Evolutionary conservation across 306 rosid species (phyloP).

Genomic region (Lathyrus sativus): DNA sequence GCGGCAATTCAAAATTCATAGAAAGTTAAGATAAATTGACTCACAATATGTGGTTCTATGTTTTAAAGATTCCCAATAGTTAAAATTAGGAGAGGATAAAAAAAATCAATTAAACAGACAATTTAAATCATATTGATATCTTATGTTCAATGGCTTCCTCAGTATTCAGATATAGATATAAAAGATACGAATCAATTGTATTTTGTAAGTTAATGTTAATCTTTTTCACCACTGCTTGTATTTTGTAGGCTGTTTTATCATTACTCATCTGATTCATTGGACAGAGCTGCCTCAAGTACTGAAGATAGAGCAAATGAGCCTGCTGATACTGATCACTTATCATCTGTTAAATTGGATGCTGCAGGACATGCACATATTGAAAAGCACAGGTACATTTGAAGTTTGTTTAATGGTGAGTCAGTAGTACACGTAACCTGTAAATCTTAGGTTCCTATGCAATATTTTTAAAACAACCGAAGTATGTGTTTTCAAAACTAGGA

Average conservation of each 20-base stretch:
- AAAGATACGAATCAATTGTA: too few relatives aligned
- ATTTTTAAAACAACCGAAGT: constrained; percentile 11
- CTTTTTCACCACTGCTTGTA: constrained; percentile 20
- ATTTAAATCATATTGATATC: too few relatives aligned
- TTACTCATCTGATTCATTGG: constrained; percentile 38
- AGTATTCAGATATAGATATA: too few relatives aligned
- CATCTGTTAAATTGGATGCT: constrained; percentile 78
- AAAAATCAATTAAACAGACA: too few relatives aligned
- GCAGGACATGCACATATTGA: constrained; percentile 69
- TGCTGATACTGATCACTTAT: constrained; percentile 45
- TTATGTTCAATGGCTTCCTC: too few relatives aligned
- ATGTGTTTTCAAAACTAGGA: not conserved
- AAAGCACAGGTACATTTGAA: constrained; percentile 68
- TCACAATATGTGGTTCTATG: too few relatives aligned
- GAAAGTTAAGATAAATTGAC: too few relatives aligned
- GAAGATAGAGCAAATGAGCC: constrained; percentile 59
- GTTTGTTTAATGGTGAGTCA: constrained; percentile 25
- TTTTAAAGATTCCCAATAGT: too few relatives aligned
- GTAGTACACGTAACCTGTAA: constrained; percentile 22
- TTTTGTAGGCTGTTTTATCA: constrained; percentile 36
- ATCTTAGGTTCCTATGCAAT: constrained; percentile 6
- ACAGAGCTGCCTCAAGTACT: constrained; percentile 55
- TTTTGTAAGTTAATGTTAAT: constrained; percentile 51
- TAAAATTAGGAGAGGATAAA: too few relatives aligned
- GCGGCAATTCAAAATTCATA: too few relatives aligned